Conservation (phyloP, 2,329 filamentous ascomycete species). For the Verticillium nubilum region DNA sequence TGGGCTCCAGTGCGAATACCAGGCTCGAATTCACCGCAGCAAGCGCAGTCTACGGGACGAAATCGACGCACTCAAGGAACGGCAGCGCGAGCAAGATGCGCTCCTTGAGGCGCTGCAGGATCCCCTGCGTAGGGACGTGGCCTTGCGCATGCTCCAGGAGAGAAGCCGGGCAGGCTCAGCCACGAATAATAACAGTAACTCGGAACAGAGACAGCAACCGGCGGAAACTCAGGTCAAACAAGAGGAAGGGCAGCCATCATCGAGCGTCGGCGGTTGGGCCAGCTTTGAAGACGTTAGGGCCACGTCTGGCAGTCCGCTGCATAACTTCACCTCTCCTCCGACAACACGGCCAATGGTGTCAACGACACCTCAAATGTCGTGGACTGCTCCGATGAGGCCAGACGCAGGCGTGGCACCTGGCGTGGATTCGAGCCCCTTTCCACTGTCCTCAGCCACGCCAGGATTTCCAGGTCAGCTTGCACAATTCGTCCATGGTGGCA, state of each 20-base stretch:
- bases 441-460: neutral
- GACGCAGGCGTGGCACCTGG: neutral
- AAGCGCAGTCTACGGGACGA: conserved; percentile 2
- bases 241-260: neutral
- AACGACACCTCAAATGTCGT: neutral
- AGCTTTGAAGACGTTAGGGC: neutral
- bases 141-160: neutral
- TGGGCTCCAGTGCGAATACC: conserved; percentile 2
- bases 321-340: neutral
- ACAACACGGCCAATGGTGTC: neutral
- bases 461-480: neutral
- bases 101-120: neutral
- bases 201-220: neutral
- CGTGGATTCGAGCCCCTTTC: neutral
- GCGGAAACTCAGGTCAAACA: neutral
- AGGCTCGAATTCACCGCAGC: neutral
- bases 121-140: neutral
- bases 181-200: neutral
- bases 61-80: neutral
- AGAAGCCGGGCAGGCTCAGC: neutral
- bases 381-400: neutral
- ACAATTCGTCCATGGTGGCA: neutral
- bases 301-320: neutral
- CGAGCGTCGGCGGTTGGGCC: neutral
- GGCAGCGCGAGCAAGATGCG: neutral